Evolutionary conservation across 208 protist species (phyloP), one percentile per base, ranked within the genome.

Genomic region (Acanthamoeba quina): DNA sequence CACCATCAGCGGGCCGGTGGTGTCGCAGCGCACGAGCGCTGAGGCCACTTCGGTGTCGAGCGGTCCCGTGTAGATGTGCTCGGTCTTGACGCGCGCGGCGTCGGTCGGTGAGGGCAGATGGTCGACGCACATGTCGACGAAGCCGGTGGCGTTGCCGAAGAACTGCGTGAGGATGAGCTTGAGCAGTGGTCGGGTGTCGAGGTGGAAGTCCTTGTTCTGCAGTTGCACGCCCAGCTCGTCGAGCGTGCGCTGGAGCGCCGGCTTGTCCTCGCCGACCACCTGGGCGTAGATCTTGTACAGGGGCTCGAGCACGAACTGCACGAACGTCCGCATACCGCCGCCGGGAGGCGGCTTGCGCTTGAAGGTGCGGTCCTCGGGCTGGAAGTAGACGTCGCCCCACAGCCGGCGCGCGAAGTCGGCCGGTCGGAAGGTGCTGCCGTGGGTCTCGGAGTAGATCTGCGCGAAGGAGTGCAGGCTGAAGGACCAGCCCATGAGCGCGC

Each of bases 271-370:
- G 15, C 74, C 92, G 3, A 97, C 90, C 1, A 97, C 94, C 26
- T 83, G 94, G 10, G 90, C 76, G 56, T 97, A 97, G 68, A 99
- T 98, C 95, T 99, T 99, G 96, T 99, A 99, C 19, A 99, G 94
- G 0, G 99, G 99, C 94, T 99, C 98, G 5, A 99, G 96, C 66
- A 99, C 97, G 90, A 99, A 99, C 44, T 98, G 95, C 24, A 99
- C 98, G 97, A 99, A 99, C n/a, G 99, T 98, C 60, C 98, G 91
- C 17, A 5, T 29, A 19, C 34, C 34, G 21, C 89, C 90, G 44
- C 68, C 29, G 21, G 10, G 29, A 21, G 58, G 52, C 7, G 74
- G 74, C 41, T 96, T 96, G n/a, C 90, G 72, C 47, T 26, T 13
- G 94, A 98, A 98, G 29, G n/a, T 83, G 29, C 96, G 90, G 17